A percentile compares a stretch with the other conserved stretches of the same genome.
Conservation (phyloP, 164 flowering plant genomes). For the Sedum album region DNA sequence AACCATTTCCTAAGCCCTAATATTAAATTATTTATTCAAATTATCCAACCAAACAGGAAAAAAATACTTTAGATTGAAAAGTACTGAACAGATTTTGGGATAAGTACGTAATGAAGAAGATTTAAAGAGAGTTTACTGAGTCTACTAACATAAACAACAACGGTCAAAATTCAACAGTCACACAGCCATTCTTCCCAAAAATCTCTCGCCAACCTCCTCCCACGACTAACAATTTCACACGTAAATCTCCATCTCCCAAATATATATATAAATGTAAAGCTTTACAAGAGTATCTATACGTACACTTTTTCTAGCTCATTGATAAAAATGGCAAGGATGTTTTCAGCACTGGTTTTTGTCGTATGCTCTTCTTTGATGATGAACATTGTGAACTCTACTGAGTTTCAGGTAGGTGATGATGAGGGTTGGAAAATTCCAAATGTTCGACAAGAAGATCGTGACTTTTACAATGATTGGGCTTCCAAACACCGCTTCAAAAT, state of each 20-base stretch:
- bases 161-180: neutral
- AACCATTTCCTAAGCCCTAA: too few species aligned
- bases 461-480: constrained; percentile 59
- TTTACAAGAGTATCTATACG: neutral
- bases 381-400: constrained; percentile 15
- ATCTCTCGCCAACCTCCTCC: neutral
- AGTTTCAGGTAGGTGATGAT: constrained; percentile 42
- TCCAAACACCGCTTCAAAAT: constrained; percentile 46
- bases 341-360: neutral
- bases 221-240: neutral
- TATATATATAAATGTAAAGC: too few species aligned
- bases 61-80: too few species aligned
- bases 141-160: neutral
- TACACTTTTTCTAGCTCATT: neutral
- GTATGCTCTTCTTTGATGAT: neutral
- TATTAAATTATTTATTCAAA: too few species aligned
- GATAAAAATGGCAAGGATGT: neutral
- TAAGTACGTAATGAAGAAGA: neutral
- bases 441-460: constrained; percentile 15
- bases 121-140: neutral
- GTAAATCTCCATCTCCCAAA: neutral
- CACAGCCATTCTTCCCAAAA: neutral
- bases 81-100: too few species aligned
- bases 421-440: constrained; percentile 54
- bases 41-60: too few species aligned